Conservation (phyloP, 306 rosid species). For the Chamaecrista fasciculata region DNA sequence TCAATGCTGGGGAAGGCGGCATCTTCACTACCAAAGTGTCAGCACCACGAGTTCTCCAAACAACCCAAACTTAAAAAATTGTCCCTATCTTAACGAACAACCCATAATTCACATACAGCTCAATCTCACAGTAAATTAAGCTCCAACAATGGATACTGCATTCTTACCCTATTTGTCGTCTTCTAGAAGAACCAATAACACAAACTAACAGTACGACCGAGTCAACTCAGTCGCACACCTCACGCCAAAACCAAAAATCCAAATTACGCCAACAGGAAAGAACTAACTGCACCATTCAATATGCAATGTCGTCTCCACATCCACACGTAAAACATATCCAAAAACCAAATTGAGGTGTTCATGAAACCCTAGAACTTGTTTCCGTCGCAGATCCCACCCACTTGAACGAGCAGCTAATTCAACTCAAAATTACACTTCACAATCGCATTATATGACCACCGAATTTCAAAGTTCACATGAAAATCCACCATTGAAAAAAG, state of each 20-base stretch:
- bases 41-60: slow-evolving; percentile 37
- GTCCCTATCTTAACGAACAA: slow-evolving; percentile 10
- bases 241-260: slow-evolving; percentile 28
- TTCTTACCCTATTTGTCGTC: not conserved
- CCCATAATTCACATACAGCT: slow-evolving; percentile 32
- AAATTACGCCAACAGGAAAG: slow-evolving; percentile 23
- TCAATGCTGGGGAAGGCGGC: slow-evolving; percentile 81
- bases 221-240: slow-evolving; percentile 44
- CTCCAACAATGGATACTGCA: slow-evolving; percentile 28
- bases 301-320: slow-evolving; percentile 23
- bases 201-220: slow-evolving; percentile 34
- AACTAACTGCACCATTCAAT: slow-evolving; percentile 41
- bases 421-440: slow-evolving; percentile 35
- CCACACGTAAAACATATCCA: slow-evolving; percentile 23
- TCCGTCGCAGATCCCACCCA: slow-evolving; percentile 23
- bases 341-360: slow-evolving; percentile 32
- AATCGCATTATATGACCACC: slow-evolving; percentile 32
- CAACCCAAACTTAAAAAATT: slow-evolving; percentile 27
- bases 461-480: slow-evolving; percentile 14
- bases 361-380: slow-evolving; percentile 51
- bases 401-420: not conserved
- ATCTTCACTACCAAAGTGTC: slow-evolving; percentile 41
- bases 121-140: slow-evolving; percentile 12
- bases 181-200: slow-evolving; percentile 24
- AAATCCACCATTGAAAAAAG: slow-evolving; percentile 16